Evolutionary conservation across 352 stramenopile species (phyloP), one percentile per base, ranked within the genome.

Genomic region (Phytophthora cactorum): DNA sequence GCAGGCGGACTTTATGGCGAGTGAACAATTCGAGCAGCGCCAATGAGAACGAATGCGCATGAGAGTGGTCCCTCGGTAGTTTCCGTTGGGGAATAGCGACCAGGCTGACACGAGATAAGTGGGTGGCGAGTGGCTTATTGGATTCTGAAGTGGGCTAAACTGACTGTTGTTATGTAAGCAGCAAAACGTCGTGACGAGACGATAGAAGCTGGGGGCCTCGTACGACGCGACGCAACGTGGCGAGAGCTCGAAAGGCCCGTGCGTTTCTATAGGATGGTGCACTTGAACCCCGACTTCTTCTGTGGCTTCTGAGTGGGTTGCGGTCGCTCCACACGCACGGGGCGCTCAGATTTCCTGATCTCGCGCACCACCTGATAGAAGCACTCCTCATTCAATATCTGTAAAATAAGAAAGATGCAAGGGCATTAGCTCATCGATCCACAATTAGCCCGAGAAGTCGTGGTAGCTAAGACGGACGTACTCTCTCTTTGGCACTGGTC

Each of bases 371-470:
- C 88, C 57, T 96, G 78, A 78, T 93, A 96, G 70, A 96, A 96
- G 62, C 88, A 96, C 63, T 96, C 88, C 67, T 96, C 88, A 66
- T 96, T 96, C 53, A 89, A 85, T 90, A 94, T 92, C 82, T 92
- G 22, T 22, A 22, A 22, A 22, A 29, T 9, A 58, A 22, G 4
- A 49, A 17, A 49, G 9, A 27, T 11, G 36, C 15, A 28, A 38
- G 38, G 53, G 5, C 15, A 52, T 68, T 28, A 72, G 61, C 22
- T 22, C 22, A 46, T 14, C 14, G 9, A 45, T 28, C 7, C 43
- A 38, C 11, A 29, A 22, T 11, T 9, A 70, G 6, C 29, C 5
- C n/a, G 22, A 25, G 45, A 7, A 64, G 34, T 38, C 14, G 9
- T 25, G 15, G 58, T n/a, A 43, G 22, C 22, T 17, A 10, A 43